These are phyloP conservation scores for Rhynchosporium secalis DNA, from an alignment of 2,329 filamentous ascomycete genomes.

Conservation along the genomic window DNA sequence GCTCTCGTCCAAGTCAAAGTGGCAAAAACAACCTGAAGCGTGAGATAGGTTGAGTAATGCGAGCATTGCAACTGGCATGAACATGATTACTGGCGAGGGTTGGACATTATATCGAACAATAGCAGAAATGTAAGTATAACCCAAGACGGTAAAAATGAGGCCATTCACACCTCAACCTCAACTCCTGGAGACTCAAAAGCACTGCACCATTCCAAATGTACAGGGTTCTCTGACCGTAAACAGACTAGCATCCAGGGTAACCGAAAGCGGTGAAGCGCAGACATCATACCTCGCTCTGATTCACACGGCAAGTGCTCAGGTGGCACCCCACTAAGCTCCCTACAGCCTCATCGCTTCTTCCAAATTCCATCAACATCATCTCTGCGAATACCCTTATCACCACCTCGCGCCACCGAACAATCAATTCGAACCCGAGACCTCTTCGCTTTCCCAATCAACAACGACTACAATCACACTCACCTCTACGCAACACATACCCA, in stretches of 20 bases:
- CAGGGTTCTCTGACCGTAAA: slow-evolving; percentile 16
- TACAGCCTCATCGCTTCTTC: slow-evolving; percentile 21
- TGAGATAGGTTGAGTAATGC: too few relatives aligned
- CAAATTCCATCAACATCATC: slow-evolving; percentile 12
- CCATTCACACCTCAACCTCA: neutral
- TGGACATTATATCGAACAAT: neutral
- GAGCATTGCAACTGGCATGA: neutral
- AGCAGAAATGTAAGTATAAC: neutral
- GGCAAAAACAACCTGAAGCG: neutral
- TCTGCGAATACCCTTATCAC: slow-evolving; percentile 13
- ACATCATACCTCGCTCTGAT: slow-evolving; percentile 15
- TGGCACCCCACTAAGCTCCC: slow-evolving; percentile 13
- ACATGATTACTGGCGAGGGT: neutral
- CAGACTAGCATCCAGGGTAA: neutral
- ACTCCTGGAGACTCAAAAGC: slow-evolving; percentile 12
- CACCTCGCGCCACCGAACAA: slow-evolving; percentile 12
- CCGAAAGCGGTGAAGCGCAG: slow-evolving; percentile 21
- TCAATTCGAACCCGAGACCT: neutral
- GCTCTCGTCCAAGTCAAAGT: neutral
- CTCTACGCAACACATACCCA: slow-evolving; percentile 5
- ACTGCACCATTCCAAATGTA: slow-evolving; percentile 14
- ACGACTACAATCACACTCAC: neutral
- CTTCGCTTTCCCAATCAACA: neutral
- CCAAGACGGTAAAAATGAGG: neutral
- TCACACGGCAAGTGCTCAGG: slow-evolving; percentile 24